Evolutionary conservation across 169 alveolate genomes (phyloP), one percentile per base, ranked within the genome.

Genomic region (Plasmodium vivax): DNA sequence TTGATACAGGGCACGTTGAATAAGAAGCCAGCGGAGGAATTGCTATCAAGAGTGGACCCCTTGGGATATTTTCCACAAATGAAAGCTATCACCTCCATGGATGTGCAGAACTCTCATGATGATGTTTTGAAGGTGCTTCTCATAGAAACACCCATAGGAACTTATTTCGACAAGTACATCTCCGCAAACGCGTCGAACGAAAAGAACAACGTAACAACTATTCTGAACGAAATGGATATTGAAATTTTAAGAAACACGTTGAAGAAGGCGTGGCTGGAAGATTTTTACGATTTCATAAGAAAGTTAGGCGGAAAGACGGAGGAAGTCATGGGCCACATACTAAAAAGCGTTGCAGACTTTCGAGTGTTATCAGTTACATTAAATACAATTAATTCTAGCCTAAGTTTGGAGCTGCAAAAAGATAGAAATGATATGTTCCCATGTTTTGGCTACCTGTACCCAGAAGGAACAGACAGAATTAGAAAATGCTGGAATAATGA

Each of bases 131-230:
- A 99, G 92, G 98, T 98, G 77, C 99, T 99, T 16, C 98, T 99
- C 19, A 97, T 99, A 79, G 99, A 99, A 95, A 98, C 99, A 41
- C 99, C 99, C 3, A 99, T 99, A 54, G 99, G 99, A 92, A 88
- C 96, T 36, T 96, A 96, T 90, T 84, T 95, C 75, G 98, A 95
- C 82, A 87, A 93, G 58, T 96, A 51, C 82, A 82, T 96, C 23
- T 95, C 97, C 43, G 58, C 84, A 1, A 88, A 93, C 43, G 56
- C 95, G 19, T 71, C 85, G 68, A 82, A 93, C 85, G 96, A 81
- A 77, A 93, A 92, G 41, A 96, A 92, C 73, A 92, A 95, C 56
- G 93, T 92, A 54, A 56, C 93, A 38, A 92, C 95, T 6, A 85
- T 93, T 77, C 81, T 96, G 84, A 96, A 95, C 62, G 93, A 96